Base-by-base conservation (phyloP, 164 flowering plant species). In the Stephania yunnanensis region DNA sequence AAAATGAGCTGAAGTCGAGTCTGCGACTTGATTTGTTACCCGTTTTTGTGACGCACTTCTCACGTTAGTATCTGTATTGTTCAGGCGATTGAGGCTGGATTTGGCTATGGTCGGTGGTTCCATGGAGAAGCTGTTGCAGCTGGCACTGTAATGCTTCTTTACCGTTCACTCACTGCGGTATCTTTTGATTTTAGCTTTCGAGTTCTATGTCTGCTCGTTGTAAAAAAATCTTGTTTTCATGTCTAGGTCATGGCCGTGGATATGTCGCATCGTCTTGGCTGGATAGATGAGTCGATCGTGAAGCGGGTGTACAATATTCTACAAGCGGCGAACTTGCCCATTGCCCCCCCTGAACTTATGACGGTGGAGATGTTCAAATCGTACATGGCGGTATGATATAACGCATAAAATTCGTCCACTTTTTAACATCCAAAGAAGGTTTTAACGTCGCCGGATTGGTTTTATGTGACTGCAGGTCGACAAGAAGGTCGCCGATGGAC, bases 71-170 rank as follows among this genome's bases (percentile, higher is more conserved):
- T 42, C 13, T 68, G n/a, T 69, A 30, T 29, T 81, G 75, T 79
- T 74, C 91, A 96, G 99, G 97, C 98, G 11, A 92, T 96, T 50
- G 99, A 96, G 85, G 89, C 97, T 78, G 93, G 97, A 20, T 69
- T 85, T 77, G 99, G 99, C 44, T 96, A 96, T 84, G 99, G 99
- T 50, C 77, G 91, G 78, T 96, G 99, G 99, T 90, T 96, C 69
- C 99, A 96, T 82, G 99, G 99, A 74, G 99, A 96, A 85, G 99
- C 98, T 75, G 98, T 96, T 79, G 95, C 98, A 72, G 94, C 92
- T 84, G 99, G 99, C 84, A 96, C 78, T 85, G 99, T 96, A 89
- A 53, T 45, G 45, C 15, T 36, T 64, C 22, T 22, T 45, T 58
- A 8, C 25, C 22, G 10, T 42, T 25, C 63, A 0, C 29, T 45